A percentile compares a stretch with the other conserved stretches of the same genome.
phyloP scores from a whole-genome alignment of 805 yeast species.

The Metschnikowia gruessii region DNA sequence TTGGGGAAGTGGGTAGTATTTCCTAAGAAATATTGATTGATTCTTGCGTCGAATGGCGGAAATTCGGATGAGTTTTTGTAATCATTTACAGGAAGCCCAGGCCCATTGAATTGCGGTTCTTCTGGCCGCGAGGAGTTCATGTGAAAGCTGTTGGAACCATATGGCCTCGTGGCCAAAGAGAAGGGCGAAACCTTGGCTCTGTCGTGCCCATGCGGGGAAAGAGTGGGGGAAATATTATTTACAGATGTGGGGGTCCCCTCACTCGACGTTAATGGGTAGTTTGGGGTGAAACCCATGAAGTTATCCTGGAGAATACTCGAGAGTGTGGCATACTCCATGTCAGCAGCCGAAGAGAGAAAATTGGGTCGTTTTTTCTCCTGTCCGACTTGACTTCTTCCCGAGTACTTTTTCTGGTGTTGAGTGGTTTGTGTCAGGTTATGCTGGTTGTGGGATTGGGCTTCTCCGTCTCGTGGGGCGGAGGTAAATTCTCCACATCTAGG shows the following conservation, averaged over 20 bases:
- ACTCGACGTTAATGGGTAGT: constrained; percentile 28
- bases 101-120: neutral
- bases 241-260: constrained; percentile 40
- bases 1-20: constrained; percentile 40
- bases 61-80: constrained; percentile 1
- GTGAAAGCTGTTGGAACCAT: neutral
- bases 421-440: neutral
- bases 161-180: neutral
- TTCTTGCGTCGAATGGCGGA: constrained; percentile 53
- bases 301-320: constrained; percentile 61
- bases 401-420: neutral
- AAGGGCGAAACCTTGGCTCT: constrained; percentile 6
- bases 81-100: neutral
- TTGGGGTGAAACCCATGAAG: constrained; percentile 22
- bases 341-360: constrained; percentile 69
- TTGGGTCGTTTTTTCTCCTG: constrained; percentile 21
- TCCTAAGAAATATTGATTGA: constrained; percentile 70
- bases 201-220: constrained; percentile 30
- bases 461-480: neutral
- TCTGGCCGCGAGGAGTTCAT: neutral
- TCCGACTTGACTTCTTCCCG: neutral
- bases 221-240: constrained; percentile 33
- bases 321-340: constrained; percentile 65
- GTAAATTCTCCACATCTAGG: neutral
- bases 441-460: neutral